phyloP scores from a whole-genome alignment of 2,329 filamentous ascomycete species.

The Arachnopeziza araneosa region DNA sequence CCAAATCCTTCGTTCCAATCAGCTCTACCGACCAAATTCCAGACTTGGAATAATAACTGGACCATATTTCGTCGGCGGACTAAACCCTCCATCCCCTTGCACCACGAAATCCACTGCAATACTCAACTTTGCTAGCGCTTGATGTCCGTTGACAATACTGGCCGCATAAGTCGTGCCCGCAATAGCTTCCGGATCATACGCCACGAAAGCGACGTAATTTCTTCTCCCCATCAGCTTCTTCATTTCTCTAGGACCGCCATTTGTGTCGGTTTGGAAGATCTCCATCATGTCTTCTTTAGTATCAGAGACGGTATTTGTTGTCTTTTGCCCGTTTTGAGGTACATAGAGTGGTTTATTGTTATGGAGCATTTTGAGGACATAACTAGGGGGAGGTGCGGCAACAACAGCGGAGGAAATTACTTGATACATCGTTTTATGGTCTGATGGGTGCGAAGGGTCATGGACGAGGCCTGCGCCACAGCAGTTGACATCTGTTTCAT shows the following conservation, averaged over 20 bases:
- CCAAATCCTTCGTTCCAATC: neutral
- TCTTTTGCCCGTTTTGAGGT: constrained; percentile 79
- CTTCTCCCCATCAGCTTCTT: constrained; percentile 89
- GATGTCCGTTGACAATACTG: neutral
- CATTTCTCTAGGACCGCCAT: constrained; percentile 73
- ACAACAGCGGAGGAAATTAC: constrained; percentile 91
- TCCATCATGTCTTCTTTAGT: constrained; percentile 99
- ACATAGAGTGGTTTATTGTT: constrained; percentile 90
- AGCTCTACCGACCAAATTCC: constrained; percentile 59
- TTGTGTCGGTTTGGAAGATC: constrained; percentile 92
- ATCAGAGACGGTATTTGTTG: constrained; percentile 70
- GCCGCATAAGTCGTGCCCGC: constrained; percentile 25
- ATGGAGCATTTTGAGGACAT: constrained; percentile 92
- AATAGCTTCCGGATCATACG: constrained; percentile 76
- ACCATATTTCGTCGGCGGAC: constrained; percentile 86
- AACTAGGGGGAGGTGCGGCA: constrained; percentile 76
- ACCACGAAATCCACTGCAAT: constrained; percentile 96
- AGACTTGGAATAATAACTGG: constrained; percentile 90
- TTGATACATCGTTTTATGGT: constrained; percentile 99
- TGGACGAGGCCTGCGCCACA: constrained; percentile 91
- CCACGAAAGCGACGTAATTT: constrained; percentile 91
- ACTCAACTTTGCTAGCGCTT: constrained; percentile 49
- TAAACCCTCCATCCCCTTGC: constrained; percentile 80
- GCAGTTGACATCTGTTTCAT: constrained; percentile 65
- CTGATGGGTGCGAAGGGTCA: constrained; percentile 81